These are phyloP conservation scores for Boletus patriciae DNA, from an alignment of 768 basidiomycete species.

Conservation along the genomic window DNA sequence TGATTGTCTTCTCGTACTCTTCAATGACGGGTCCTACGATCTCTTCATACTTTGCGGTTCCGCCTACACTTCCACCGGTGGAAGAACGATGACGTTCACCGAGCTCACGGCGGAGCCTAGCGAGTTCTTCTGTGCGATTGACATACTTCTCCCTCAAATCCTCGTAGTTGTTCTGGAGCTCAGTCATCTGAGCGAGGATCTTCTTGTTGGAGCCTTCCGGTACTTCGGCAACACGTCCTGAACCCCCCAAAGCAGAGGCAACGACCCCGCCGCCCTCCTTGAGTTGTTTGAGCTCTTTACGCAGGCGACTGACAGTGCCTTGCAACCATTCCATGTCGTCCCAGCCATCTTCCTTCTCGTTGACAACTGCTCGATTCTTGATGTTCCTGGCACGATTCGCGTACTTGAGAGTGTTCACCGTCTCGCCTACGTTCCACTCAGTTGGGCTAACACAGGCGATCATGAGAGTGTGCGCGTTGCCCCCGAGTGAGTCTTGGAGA, in stretches of 20 bases:
- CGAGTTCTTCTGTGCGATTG: constrained; percentile 86
- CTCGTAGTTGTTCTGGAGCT: constrained; percentile 84
- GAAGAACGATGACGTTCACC: constrained; percentile 69
- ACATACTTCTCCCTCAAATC: constrained; percentile 81
- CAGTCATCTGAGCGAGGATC: constrained; percentile 76
- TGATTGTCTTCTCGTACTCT: constrained; percentile 97
- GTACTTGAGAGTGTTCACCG: constrained; percentile 93
- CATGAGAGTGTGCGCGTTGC: constrained; percentile 98
- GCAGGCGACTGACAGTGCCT: constrained; percentile 75
- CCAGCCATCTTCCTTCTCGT: constrained; percentile 97
- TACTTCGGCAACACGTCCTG: constrained; percentile 34
- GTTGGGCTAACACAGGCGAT: constrained; percentile 96
- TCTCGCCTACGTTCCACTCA: constrained; percentile 94
- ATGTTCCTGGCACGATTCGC: constrained; percentile 97
- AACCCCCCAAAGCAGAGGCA: constrained; percentile 27
- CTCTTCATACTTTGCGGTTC: constrained; percentile 81
- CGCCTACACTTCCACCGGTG: constrained; percentile 58
- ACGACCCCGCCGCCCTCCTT: constrained; percentile 59
- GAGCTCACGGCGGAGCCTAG: constrained; percentile 72
- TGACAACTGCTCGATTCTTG: constrained; percentile 89
- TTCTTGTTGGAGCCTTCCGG: constrained; percentile 70
- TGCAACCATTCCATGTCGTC: constrained; percentile 98
- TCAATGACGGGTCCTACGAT: constrained; percentile 97
- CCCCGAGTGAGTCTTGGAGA: constrained; percentile 83
- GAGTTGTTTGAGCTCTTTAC: constrained; percentile 81